Conservation (phyloP, 768 basidiomycete species). For the Chiua virens region DNA sequence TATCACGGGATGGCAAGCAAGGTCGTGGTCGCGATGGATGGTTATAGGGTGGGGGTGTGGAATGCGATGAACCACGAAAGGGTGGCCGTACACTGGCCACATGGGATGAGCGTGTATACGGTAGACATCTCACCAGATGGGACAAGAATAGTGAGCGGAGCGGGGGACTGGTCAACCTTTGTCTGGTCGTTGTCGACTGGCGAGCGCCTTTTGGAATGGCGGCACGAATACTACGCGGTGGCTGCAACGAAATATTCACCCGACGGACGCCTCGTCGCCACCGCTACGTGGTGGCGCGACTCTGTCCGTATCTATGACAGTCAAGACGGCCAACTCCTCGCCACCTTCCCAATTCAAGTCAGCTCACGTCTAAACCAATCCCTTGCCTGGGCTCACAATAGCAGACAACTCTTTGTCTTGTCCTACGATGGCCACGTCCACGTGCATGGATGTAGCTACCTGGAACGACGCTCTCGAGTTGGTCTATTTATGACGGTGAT, state of each 20-base stretch:
- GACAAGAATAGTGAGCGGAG: background rate
- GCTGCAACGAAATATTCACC: conserved; percentile 11
- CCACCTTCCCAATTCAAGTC: too few relatives aligned
- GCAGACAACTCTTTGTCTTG: background rate
- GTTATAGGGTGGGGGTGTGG: background rate
- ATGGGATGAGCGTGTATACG: background rate
- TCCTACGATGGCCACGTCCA: background rate
- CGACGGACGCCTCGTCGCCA: background rate
- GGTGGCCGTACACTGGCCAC: background rate
- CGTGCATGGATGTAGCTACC: background rate
- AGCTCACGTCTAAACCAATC: too few relatives aligned
- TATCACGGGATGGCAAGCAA: too few relatives aligned
- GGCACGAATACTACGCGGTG: background rate
- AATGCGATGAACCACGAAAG: background rate
- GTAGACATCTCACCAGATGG: conserved; percentile 7
- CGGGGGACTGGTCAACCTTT: background rate
- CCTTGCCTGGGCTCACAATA: too few relatives aligned
- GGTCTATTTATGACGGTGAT: background rate
- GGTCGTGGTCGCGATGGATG: background rate
- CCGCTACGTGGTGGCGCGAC: background rate
- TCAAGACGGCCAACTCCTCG: too few relatives aligned
- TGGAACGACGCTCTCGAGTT: background rate
- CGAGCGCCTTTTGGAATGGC: background rate
- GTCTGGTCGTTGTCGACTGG: conserved; percentile 9
- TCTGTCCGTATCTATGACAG: too few relatives aligned